Base-by-base conservation (phyloP, 441 rosid genomes). In the Arabidopsis lyrata region DNA sequence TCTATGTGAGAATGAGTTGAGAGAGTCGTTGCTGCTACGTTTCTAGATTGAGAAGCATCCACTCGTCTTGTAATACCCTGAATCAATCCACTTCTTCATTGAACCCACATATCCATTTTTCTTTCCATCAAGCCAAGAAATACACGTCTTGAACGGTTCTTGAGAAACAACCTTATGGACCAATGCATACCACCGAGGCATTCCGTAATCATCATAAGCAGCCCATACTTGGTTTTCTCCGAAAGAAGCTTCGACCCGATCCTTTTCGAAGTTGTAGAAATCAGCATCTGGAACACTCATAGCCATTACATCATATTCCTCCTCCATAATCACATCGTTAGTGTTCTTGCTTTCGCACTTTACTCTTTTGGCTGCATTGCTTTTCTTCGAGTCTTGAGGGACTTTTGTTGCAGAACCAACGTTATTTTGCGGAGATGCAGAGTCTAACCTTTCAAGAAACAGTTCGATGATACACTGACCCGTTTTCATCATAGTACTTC, bases 1-100 rank as follows among this genome's bases (percentile, higher is more conserved):
- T 70, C 15, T 78, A 72, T 85, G 86, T 0, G 88, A 85, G 76
- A 85, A 85, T 15, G 80, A 80, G 64, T 85, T 78, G 3, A 85
- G 79, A 61, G 78, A 56, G 13, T 45, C 44, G 22, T 58, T 38
- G 20, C 42, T 64, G 56, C 31, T 72, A 63, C 66, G 39, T 57
- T 71, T 76, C 27, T 85, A 80, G 13, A 79, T 59, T 77, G 76
- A 36, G 63, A 85, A 73, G 48, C 77, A 66, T 32, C 84, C 89
- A 63, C 84, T 76, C 7, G 85, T 81, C 76, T 85, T 83, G 63
- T 64, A 68, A 59, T 78, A 81, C 60, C 83, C 83, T 14, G 82
- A 81, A 29, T 35, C 77, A 62, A 85, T 58, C 89, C 89, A 85
- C 44, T 75, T 24, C 27, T 24, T 66, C 54, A 81, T 4, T 13